A percentile compares a stretch with the other conserved stretches of the same genome.
These are phyloP conservation scores for Circinella minor DNA, from an alignment of 371 early-diverging fungal species.

Conservation along the genomic window DNA sequence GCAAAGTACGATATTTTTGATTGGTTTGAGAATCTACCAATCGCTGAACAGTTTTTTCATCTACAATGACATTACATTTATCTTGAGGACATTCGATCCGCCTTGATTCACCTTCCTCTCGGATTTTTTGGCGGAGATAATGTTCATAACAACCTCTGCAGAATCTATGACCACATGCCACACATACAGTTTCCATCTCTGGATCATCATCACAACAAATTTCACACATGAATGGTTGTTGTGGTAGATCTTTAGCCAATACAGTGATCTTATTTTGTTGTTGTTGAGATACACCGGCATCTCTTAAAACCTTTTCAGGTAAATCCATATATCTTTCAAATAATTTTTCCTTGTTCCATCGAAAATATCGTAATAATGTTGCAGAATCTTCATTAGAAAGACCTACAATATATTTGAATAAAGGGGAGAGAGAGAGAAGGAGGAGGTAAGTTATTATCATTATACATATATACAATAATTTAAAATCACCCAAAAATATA, in stretches of 20 bases:
- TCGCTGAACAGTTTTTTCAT: slow-evolving; percentile 75
- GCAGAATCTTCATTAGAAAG: slow-evolving; percentile 62
- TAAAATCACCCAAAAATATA: neutral
- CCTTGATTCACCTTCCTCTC: slow-evolving; percentile 85
- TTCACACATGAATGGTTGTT: slow-evolving; percentile 75
- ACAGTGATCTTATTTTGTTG: slow-evolving; percentile 31
- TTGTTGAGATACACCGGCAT: slow-evolving; percentile 72
- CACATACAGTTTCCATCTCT: slow-evolving; percentile 65
- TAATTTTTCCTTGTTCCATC: slow-evolving; percentile 93
- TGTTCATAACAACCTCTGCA: slow-evolving; percentile 85
- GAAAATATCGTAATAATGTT: slow-evolving; percentile 78
- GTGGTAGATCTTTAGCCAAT: slow-evolving; percentile 28
- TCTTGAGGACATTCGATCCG: slow-evolving; percentile 84
- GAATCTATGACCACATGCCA: slow-evolving; percentile 87
- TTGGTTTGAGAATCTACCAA: slow-evolving; percentile 58
- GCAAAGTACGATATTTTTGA: slow-evolving; percentile 75
- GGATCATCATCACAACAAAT: slow-evolving; percentile 83
- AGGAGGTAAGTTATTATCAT: neutral
- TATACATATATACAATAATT: neutral
- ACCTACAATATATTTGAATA: slow-evolving; percentile 41
- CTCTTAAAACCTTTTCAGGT: slow-evolving; percentile 65
- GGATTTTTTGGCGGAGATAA: slow-evolving; percentile 85
- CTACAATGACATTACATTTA: slow-evolving; percentile 83
- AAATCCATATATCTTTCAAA: slow-evolving; percentile 89
- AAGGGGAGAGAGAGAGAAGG: neutral